Evolutionary conservation across 2,329 filamentous ascomycete species (phyloP).

Genomic region (Apiospora koreana): DNA sequence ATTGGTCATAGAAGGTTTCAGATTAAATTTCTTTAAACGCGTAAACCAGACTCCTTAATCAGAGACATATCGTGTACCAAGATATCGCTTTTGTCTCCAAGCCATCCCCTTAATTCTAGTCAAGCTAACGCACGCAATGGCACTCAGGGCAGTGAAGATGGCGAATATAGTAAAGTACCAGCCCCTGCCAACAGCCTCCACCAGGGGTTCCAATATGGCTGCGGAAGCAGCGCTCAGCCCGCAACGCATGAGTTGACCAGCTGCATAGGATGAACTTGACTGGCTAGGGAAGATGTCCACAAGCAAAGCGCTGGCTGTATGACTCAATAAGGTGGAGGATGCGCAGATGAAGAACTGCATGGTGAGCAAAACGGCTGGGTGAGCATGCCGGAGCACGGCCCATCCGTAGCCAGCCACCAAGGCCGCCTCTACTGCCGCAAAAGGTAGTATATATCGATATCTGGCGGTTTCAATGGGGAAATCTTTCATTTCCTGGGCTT

Average conservation of each 20-base stretch:
- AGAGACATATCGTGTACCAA: too few relatives aligned
- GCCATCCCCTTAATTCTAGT: neutral
- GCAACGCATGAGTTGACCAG: conserved; percentile 13
- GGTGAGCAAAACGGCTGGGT: conserved; percentile 10
- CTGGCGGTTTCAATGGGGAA: neutral
- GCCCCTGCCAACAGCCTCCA: neutral
- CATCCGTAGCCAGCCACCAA: conserved; percentile 16
- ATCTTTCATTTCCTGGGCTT: neutral
- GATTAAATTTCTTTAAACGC: too few relatives aligned
- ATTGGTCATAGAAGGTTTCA: too few relatives aligned
- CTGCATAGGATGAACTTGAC: conserved; percentile 14
- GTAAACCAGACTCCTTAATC: too few relatives aligned
- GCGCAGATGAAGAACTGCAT: conserved; percentile 17
- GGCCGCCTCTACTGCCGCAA: neutral
- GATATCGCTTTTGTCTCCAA: neutral
- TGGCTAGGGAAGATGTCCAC: conserved; percentile 16
- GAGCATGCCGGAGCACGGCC: conserved; percentile 5
- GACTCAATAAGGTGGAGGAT: conserved; percentile 11
- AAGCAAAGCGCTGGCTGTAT: conserved; percentile 14
- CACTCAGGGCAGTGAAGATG: neutral
- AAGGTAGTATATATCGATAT: neutral
- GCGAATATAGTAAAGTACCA: conserved; percentile 9
- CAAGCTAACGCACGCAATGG: neutral
- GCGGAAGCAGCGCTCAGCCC: conserved; percentile 13
- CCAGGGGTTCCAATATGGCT: conserved; percentile 13